Percentiles rank a stretch among this genome's conserved stretches.
Conservation (phyloP, 345 rosid species). For the Laguncularia racemosa region DNA sequence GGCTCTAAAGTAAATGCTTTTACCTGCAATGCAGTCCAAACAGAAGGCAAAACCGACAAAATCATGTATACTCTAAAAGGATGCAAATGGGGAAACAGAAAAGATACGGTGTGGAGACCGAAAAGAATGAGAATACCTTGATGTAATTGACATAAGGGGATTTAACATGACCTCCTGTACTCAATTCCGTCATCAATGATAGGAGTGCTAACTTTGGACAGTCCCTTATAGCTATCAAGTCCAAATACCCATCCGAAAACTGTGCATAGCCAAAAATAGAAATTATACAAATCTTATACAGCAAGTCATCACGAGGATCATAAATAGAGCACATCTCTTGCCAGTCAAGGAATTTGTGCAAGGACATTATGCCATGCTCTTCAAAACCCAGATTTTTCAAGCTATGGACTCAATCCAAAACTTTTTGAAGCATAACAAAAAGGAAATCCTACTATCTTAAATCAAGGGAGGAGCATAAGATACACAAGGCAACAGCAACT, state of each 20-base stretch:
- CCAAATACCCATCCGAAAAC: conserved; percentile 93
- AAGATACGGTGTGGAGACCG: not conserved
- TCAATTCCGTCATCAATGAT: conserved; percentile 46
- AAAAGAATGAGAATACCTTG: conserved; percentile 37
- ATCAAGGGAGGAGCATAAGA: no score
- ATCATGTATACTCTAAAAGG: no score
- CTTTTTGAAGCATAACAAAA: no score
- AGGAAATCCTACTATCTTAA: no score
- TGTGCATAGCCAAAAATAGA: conserved; percentile 20
- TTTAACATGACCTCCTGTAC: conserved; percentile 61
- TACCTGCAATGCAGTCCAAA: conserved; percentile 38
- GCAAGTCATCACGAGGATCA: not conserved
- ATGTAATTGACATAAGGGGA: conserved; percentile 62
- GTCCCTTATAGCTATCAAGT: conserved; percentile 56
- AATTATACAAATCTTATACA: not conserved
- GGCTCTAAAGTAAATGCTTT: conserved; percentile 86
- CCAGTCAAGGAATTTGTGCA: no score
- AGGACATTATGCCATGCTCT: no score
- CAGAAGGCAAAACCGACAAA: not conserved
- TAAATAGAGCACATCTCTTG: no score
- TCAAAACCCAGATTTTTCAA: no score
- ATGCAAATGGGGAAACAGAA: not conserved
- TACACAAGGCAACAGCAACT: no score
- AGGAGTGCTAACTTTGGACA: conserved; percentile 64
- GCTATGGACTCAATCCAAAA: no score